A percentile compares a stretch with the other conserved stretches of the same genome.
Evolutionary conservation across 768 basidiomycete genomes (phyloP).

Genomic region (Podaxis mareebaensis): DNA sequence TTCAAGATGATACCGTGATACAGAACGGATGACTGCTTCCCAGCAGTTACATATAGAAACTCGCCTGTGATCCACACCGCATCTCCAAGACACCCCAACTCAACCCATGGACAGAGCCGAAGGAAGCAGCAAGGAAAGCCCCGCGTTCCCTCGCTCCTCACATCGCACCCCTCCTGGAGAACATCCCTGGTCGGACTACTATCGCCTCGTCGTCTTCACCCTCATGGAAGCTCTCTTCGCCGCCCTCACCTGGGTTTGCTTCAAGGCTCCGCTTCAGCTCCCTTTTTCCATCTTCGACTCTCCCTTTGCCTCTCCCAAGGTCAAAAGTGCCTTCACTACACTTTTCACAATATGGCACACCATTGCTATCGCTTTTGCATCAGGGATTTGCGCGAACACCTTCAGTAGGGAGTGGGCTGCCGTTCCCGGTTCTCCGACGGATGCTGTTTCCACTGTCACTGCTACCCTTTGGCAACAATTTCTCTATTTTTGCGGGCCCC

Average conservation of each 20-base stretch:
- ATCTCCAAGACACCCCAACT: too few relatives aligned
- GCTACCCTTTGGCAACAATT: not conserved
- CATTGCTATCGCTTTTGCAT: not conserved
- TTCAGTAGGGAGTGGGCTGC: constrained; percentile 6
- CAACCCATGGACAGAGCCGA: not conserved
- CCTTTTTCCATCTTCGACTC: not conserved
- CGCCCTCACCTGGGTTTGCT: not conserved
- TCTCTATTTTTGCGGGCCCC: not conserved
- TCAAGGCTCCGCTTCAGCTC: not conserved
- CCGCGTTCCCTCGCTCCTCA: too few relatives aligned
- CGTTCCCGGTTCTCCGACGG: not conserved
- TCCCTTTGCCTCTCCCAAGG: not conserved
- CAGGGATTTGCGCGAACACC: not conserved
- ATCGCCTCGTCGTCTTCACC: not conserved
- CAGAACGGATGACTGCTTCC: not conserved
- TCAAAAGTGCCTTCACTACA: not conserved
- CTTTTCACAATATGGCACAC: not conserved
- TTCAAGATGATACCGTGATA: not conserved
- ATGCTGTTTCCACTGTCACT: not conserved
- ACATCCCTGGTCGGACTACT: not conserved
- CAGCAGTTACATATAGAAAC: not conserved
- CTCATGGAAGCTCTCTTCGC: not conserved
- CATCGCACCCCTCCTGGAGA: not conserved
- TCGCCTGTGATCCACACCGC: not conserved
- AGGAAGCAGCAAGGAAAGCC: not conserved